These are phyloP conservation scores for Adansonia grandidieri DNA, from an alignment of 441 rosid genomes.

Conservation along the genomic window DNA sequence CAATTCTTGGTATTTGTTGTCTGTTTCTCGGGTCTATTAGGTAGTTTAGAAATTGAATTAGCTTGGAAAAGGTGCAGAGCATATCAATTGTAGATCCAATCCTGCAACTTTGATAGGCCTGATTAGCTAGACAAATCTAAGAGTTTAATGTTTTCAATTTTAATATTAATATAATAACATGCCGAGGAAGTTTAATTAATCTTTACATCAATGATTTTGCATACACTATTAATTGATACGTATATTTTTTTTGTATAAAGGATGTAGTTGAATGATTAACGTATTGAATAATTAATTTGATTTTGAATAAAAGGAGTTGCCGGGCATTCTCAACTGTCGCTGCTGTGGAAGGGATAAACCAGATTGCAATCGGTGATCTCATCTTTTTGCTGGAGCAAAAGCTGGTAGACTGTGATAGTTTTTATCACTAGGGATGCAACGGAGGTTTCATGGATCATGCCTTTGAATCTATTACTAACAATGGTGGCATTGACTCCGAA, in stretches of 20 bases:
- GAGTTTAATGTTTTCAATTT: background rate
- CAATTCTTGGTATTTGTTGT: background rate
- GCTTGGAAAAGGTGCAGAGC: background rate
- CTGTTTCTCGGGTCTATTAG: no score
- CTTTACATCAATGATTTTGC: no score
- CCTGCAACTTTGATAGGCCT: background rate
- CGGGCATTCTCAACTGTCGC: conserved; percentile 69
- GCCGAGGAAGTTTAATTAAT: background rate
- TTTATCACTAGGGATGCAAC: conserved; percentile 53
- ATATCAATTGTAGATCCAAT: background rate
- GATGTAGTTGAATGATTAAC: background rate
- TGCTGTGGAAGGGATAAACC: conserved; percentile 62
- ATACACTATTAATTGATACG: background rate
- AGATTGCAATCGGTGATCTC: conserved; percentile 56
- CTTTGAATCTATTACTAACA: conserved; percentile 45
- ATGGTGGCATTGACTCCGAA: conserved; percentile 59
- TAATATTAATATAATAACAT: background rate
- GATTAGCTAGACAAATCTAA: background rate
- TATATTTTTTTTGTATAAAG: background rate
- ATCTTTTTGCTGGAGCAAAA: conserved; percentile 60
- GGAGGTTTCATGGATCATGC: conserved; percentile 69
- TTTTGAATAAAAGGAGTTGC: conserved; percentile 48
- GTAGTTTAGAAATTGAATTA: background rate
- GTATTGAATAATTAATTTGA: background rate
- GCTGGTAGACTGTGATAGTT: conserved; percentile 55